These are phyloP conservation scores for Trypanosoma boissoni DNA, from an alignment of 208 protist species.

Conservation along the genomic window DNA sequence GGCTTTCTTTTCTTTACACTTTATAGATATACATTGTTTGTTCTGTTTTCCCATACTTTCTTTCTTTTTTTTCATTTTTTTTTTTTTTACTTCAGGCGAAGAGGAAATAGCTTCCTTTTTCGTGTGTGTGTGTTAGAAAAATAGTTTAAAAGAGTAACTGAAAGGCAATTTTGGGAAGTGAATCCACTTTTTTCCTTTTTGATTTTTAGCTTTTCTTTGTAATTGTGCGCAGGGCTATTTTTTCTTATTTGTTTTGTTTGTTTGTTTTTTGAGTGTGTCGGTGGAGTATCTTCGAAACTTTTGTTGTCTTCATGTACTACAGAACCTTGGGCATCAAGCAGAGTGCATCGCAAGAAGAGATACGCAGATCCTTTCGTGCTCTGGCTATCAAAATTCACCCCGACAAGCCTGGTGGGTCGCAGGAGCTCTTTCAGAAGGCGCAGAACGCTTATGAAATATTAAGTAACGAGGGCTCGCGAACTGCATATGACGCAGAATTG, in stretches of 20 bases:
- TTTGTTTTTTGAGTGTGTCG: too few relatives aligned
- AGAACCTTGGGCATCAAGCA: conserved; percentile 59
- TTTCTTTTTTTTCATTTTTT: conserved; percentile 10
- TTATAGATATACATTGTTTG: neutral
- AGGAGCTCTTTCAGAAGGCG: conserved; percentile 85
- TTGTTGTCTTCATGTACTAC: conserved; percentile 47
- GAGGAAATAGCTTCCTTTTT: conserved; percentile 3
- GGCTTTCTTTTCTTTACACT: conserved; percentile 10
- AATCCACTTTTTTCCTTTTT: conserved; percentile 1
- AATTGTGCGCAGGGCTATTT: neutral
- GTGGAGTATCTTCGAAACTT: neutral
- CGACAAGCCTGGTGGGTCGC: conserved; percentile 67
- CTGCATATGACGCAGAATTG: conserved; percentile 91
- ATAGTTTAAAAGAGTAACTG: neutral
- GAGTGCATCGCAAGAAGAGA: conserved; percentile 69
- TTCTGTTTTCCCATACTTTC: conserved; percentile 12
- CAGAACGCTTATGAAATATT: conserved; percentile 97
- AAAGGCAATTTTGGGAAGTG: neutral
- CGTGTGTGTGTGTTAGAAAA: neutral
- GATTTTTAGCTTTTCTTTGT: conserved; percentile 10
- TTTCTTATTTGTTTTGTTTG: neutral
- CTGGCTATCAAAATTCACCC: conserved; percentile 81
- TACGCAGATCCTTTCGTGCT: conserved; percentile 80
- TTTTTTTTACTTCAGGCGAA: neutral
- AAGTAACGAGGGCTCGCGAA: conserved; percentile 80